Conservation (phyloP, 306 rosid species). For the Vigna reflexopilosa region DNA sequence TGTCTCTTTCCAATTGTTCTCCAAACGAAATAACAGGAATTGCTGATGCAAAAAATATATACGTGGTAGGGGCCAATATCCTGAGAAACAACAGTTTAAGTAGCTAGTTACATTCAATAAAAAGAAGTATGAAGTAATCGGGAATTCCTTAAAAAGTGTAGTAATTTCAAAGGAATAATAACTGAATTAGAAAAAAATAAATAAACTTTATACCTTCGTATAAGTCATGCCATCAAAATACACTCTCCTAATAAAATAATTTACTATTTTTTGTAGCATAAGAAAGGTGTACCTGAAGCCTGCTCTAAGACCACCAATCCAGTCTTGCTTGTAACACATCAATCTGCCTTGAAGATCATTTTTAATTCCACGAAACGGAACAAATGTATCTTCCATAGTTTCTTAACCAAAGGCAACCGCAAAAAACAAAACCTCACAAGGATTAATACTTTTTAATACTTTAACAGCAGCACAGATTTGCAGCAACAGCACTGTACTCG, state of each 20-base stretch:
- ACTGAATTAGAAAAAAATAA: background rate
- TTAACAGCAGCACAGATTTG: constrained; percentile 32
- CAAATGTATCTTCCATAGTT: constrained; percentile 77
- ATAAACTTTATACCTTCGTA: background rate
- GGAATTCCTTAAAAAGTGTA: constrained; percentile 15
- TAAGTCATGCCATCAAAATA: constrained; percentile 4
- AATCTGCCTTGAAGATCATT: constrained; percentile 66
- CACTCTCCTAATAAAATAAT: constrained; percentile 2
- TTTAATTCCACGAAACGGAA: constrained; percentile 74
- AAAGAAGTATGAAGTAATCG: constrained; percentile 29
- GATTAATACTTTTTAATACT: constrained; percentile 19
- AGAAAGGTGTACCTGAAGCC: constrained; percentile 64
- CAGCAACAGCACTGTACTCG: constrained; percentile 32
- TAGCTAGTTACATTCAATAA: constrained; percentile 27
- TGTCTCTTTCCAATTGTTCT: constrained; percentile 79
- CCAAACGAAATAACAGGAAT: constrained; percentile 86
- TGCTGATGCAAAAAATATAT: constrained; percentile 84
- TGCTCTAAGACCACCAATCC: constrained; percentile 70
- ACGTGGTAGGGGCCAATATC: constrained; percentile 84
- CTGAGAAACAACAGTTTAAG: constrained; percentile 47
- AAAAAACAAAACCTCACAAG: background rate
- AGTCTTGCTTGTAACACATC: constrained; percentile 75
- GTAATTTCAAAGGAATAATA: constrained; percentile 20
- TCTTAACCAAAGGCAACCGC: constrained; percentile 1
- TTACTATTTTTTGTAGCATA: background rate